A percentile compares a stretch with the other conserved stretches of the same genome.
Conservation (phyloP, 2,329 filamentous ascomycete genomes). For the Drechslera avenae region DNA sequence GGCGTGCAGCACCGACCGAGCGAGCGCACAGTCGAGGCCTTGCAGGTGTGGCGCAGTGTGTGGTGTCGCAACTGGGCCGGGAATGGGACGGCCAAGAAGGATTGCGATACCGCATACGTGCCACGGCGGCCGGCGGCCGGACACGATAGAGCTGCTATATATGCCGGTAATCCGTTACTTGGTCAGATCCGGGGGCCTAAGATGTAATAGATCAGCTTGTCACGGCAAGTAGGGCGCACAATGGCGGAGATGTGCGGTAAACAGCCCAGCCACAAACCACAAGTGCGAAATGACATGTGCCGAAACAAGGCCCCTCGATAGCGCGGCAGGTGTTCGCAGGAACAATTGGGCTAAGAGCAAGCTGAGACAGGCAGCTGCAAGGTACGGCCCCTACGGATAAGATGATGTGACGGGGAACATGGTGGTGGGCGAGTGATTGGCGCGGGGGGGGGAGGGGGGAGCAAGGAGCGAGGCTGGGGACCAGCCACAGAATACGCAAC, state of each 20-base stretch:
- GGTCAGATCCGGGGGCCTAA: no score
- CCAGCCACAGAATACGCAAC: constrained; percentile 29
- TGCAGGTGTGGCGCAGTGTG: no score
- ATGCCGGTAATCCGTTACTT: background rate
- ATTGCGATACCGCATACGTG: constrained; percentile 8
- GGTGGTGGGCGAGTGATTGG: constrained; percentile 5
- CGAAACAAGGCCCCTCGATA: constrained; percentile 1
- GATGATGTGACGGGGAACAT: constrained; percentile 11
- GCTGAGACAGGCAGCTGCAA: constrained; percentile 16
- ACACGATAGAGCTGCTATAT: background rate
- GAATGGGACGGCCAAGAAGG: background rate
- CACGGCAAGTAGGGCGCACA: constrained; percentile 2
- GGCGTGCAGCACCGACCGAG: no score
- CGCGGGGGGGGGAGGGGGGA: constrained; percentile 11
- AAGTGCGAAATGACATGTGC: background rate
- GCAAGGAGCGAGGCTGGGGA: constrained; percentile 20
- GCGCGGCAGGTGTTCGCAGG: constrained; percentile 20
- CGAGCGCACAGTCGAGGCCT: background rate
- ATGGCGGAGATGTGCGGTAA: background rate
- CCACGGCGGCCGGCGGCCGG: background rate
- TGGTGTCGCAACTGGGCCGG: no score
- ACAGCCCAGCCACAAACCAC: constrained; percentile 8
- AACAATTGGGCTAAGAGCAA: constrained; percentile 15
- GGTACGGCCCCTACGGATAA: constrained; percentile 11
- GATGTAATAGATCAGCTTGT: background rate